Evolutionary conservation across 768 basidiomycete genomes (phyloP).

Genomic region (Tephrocybe sp.): DNA sequence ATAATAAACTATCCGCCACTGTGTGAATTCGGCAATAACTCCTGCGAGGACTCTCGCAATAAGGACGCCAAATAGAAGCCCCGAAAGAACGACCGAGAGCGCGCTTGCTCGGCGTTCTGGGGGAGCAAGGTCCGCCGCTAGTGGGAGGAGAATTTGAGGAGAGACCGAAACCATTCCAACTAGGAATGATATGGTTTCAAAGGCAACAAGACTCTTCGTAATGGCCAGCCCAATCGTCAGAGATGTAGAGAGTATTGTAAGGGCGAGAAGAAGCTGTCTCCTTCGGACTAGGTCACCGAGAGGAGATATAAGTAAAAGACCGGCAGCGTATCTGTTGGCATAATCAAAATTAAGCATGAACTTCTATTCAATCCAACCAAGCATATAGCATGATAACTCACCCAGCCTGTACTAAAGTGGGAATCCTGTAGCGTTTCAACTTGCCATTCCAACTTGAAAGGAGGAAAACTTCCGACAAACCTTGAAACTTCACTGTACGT

Average conservation of each 20-base stretch:
- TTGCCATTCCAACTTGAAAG: neutral
- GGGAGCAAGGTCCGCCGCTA: constrained; percentile 82
- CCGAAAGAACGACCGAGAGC: constrained; percentile 69
- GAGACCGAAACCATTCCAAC: constrained; percentile 71
- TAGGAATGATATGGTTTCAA: constrained; percentile 69
- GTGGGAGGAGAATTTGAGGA: constrained; percentile 73
- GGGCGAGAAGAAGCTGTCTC: constrained; percentile 61
- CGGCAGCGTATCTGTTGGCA: constrained; percentile 59
- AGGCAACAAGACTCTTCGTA: constrained; percentile 53
- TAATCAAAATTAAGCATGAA: neutral
- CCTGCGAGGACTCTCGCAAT: constrained; percentile 75
- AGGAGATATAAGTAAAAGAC: constrained; percentile 74
- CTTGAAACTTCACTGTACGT: constrained; percentile 8
- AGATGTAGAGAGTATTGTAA: constrained; percentile 49
- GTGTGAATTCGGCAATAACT: constrained; percentile 66
- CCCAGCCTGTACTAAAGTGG: constrained; percentile 12
- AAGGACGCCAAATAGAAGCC: constrained; percentile 69
- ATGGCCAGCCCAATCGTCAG: constrained; percentile 73
- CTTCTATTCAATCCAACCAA: neutral
- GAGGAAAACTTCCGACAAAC: neutral
- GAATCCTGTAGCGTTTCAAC: constrained; percentile 4
- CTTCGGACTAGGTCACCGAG: constrained; percentile 81
- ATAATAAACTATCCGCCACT: constrained; percentile 78
- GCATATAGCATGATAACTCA: neutral
- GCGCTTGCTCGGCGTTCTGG: constrained; percentile 70